A percentile compares a stretch with the other conserved stretches of the same genome.
phyloP scores from a whole-genome alignment of 257 asterid genomes.

The Solanum paucissectum region DNA sequence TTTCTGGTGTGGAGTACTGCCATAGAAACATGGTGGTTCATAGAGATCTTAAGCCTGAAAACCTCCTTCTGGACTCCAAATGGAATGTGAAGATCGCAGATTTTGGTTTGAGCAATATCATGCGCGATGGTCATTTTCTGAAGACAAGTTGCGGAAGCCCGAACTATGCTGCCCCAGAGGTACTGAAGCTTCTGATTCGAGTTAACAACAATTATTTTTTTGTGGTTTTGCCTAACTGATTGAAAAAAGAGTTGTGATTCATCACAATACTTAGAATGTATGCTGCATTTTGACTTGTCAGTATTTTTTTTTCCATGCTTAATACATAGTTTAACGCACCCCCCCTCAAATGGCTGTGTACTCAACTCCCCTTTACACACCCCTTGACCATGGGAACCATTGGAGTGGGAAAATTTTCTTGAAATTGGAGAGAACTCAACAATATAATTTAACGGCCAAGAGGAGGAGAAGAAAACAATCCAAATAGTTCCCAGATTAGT shows the following conservation, averaged over 20 bases:
- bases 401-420: neutral
- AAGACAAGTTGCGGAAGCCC: constrained; percentile 98
- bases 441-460: neutral
- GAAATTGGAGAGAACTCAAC: neutral
- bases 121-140: constrained; percentile 95
- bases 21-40: constrained; percentile 94
- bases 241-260: neutral
- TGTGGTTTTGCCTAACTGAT: neutral
- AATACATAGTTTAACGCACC: neutral
- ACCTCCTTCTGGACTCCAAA: constrained; percentile 82
- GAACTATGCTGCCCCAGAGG: constrained; percentile 97
- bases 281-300: neutral
- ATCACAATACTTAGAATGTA: neutral
- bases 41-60: constrained; percentile 92
- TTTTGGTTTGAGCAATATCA: constrained; percentile 86
- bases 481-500: neutral
- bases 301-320: neutral
- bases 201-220: neutral
- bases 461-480: neutral
- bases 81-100: constrained; percentile 86
- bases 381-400: neutral
- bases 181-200: constrained; percentile 9
- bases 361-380: neutral
- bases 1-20: constrained; percentile 96
- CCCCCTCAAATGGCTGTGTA: neutral